These are phyloP conservation scores for Coniella vitis DNA, from an alignment of 2,329 filamentous ascomycete species.

Conservation along the genomic window DNA sequence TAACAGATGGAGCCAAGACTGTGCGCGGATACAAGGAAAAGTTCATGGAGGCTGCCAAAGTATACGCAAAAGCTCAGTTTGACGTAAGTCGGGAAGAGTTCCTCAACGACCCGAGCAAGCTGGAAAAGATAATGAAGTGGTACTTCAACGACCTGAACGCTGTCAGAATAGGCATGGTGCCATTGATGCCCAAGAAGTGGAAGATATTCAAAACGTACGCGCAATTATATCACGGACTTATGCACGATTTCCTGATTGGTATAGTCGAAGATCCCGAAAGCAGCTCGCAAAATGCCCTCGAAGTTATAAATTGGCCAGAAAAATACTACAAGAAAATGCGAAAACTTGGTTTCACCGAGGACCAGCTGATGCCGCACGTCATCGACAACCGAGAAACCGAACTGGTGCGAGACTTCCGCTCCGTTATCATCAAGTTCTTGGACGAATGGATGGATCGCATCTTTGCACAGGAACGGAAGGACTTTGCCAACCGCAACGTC, in stretches of 20 bases:
- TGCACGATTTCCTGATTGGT: constrained; percentile 86
- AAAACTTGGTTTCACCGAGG: constrained; percentile 72
- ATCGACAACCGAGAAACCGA: constrained; percentile 87
- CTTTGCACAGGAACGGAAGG: constrained; percentile 70
- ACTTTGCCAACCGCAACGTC: constrained; percentile 70
- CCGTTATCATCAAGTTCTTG: constrained; percentile 89
- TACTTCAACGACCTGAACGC: constrained; percentile 97
- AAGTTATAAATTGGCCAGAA: constrained; percentile 90
- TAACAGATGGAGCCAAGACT: constrained; percentile 87
- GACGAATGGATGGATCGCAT: constrained; percentile 98
- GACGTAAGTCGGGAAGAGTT: constrained; percentile 67
- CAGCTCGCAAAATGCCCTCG: constrained; percentile 80
- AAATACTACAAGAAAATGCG: constrained; percentile 96
- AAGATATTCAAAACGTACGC: constrained; percentile 87
- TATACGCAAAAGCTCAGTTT: constrained; percentile 68
- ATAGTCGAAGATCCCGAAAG: constrained; percentile 79
- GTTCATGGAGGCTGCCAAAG: constrained; percentile 73
- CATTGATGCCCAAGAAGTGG: constrained; percentile 93
- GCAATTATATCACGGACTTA: constrained; percentile 83
- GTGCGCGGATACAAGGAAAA: constrained; percentile 96
- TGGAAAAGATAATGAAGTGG: constrained; percentile 90
- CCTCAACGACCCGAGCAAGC: constrained; percentile 69
- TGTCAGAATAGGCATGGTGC: constrained; percentile 86
- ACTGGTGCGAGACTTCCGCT: constrained; percentile 86
- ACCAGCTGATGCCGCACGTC: constrained; percentile 76